Evolutionary conservation across 495 filamentous ascomycete species (phyloP), one percentile per base, ranked within the genome.

Genomic region (Talaromyces liani): DNA sequence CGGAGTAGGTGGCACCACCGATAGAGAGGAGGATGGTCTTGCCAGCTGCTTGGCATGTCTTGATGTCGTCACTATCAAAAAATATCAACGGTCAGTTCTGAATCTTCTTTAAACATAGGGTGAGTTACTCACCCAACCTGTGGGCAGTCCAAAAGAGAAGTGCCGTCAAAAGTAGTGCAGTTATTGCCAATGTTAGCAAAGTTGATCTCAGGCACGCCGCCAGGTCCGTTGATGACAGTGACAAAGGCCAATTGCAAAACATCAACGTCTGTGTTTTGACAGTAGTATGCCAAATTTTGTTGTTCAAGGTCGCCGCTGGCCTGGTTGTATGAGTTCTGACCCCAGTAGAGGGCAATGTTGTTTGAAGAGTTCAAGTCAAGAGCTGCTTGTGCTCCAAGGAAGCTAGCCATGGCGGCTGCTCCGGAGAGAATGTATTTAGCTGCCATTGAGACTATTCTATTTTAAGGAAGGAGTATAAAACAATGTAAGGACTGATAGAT

Each of bases 21-120:
- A 91, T 80, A 33, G 86, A 89, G 4, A 91, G 70, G 29, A 91
- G 70, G 64, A 92, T 82, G 0, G 82, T 86, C 70, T 90, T 91
- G 55, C 84, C 84, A 58, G 78, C 70, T 4, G 71, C 39, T 69
- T 92, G 88, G 75, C 89, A 92, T 7, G 75, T 75, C 54, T 74
- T 74, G 70, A 92, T 91, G 64, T 91, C 85, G 54, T 65, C 55
- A 4, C 77, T 80, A 47, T n/a, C n/a, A n/a, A 16, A 58, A 58
- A 36, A 3, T 0, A 57, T n/a, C 1, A 0, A n/a, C 6, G 25
- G 9, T 54, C 18, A 54, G 53, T 16, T 8, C 2, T 14, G 0
- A 31, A 9, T 49, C n/a, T 20, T 49, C 41, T n/a, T 2, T 0
- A 54, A 54, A 29, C 9, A 27, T 29, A 8, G 53, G 16, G 4